A percentile compares a stretch with the other conserved stretches of the same genome.
Conservation (phyloP, 2,329 filamentous ascomycete genomes). For the Penicillium rolfsii region DNA sequence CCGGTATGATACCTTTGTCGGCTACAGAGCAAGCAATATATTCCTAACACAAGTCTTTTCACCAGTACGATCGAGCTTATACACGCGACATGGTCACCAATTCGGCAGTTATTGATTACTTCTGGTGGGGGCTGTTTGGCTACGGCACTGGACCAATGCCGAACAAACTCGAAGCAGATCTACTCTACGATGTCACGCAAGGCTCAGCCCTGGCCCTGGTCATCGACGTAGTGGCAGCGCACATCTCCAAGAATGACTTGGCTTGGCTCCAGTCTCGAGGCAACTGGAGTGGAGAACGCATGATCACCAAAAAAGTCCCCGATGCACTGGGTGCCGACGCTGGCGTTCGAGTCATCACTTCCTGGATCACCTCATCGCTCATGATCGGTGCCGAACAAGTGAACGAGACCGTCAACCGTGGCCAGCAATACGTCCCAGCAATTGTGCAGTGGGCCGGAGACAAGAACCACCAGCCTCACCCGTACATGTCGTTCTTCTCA, state of each 20-base stretch:
- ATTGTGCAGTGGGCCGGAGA: constrained; percentile 62
- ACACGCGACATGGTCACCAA: constrained; percentile 48
- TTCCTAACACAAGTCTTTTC: constrained; percentile 56
- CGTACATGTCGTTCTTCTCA: constrained; percentile 38
- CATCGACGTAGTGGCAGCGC: constrained; percentile 36
- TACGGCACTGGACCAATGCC: constrained; percentile 45
- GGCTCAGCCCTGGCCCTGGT: constrained; percentile 48
- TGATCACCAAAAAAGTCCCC: constrained; percentile 56
- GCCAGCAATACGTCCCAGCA: constrained; percentile 59
- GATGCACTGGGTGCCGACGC: constrained; percentile 59
- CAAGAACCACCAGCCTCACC: constrained; percentile 38
- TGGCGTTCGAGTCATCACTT: constrained; percentile 60
- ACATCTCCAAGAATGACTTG: constrained; percentile 35
- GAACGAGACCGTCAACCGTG: constrained; percentile 51
- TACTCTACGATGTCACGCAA: constrained; percentile 49
- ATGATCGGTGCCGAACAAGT: constrained; percentile 61
- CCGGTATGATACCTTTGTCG: constrained; percentile 66
- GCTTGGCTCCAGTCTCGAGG: constrained; percentile 36
- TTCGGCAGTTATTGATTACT: constrained; percentile 47
- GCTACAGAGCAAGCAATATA: constrained; percentile 66
- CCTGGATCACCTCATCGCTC: constrained; percentile 60
- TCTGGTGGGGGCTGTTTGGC: constrained; percentile 51
- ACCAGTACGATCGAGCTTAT: constrained; percentile 59
- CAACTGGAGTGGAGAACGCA: constrained; percentile 40
- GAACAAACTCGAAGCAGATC: constrained; percentile 44